Evolutionary conservation across 202 grass and related monocot genomes (phyloP), one percentile per base, ranked within the genome.

Genomic region (Sporobolus alterniflorus): DNA sequence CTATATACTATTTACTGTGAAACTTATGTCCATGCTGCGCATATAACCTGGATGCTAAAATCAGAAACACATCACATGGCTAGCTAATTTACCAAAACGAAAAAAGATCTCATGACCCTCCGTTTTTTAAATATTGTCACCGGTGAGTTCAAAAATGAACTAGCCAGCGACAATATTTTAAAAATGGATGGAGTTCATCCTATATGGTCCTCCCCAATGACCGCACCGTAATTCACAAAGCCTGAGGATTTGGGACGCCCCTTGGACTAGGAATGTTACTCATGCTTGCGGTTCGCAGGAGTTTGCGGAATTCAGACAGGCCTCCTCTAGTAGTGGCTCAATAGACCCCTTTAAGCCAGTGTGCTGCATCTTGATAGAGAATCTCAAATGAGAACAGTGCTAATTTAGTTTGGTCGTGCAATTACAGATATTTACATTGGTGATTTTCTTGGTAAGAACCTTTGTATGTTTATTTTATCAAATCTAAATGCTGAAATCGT

Each of bases 221-320:
- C 32, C 76, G 7, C 2, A 13, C 41, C 11, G 8, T 20, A 49
- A 48, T 34, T 89, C 88, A 94, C 68, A 91, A 41, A 66, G 22
- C 55, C 30, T 87, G 86, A 71, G 83, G 84, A 74, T 83, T 88
- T 40, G 84, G 86, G 48, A 74, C 73, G 16, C 91, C 96, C 15
- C 89, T 92, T 74, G 96, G 96, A 63, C 96, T 98, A 22, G 96
- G 96, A 57, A 96, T 73, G 51, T 94, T 94, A 77, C 91, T 90
- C 93, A 98, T 98, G 96, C 96, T 98, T 1, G 96, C 96, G 1
- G 93, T 98, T 49, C 96, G 81, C 50, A 98, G 83, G 40, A 98
- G 96, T 63, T 96, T 98, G 46, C 91, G 91, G 66, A 98, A 98
- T 67, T 98, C 96, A 0, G 87, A 94, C 73, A 98, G 82, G 85